Evolutionary conservation across 257 asterid species (phyloP).

Genomic region (Fraxinus cuspidata): DNA sequence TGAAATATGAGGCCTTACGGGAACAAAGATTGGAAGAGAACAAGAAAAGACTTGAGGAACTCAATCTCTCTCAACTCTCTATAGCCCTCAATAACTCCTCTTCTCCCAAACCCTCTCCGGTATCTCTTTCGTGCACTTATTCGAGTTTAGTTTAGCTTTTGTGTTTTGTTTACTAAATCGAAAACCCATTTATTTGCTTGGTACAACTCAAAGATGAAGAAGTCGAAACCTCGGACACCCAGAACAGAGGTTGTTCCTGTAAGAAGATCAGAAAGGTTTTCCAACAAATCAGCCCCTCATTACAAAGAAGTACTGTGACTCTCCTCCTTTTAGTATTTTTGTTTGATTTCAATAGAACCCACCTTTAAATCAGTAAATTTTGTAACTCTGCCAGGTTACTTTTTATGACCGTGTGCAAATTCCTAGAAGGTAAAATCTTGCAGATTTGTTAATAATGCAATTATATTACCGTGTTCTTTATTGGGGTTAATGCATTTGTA

Average conservation of each 20-base stretch:
- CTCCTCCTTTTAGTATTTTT: neutral
- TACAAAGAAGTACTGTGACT: conserved; percentile 59
- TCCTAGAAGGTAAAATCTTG: conserved; percentile 63
- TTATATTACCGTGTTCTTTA: neutral
- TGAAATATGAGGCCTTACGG: conserved; percentile 60
- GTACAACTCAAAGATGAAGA: conserved; percentile 55
- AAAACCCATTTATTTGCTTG: neutral
- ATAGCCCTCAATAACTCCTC: conserved; percentile 58
- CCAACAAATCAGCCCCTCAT: conserved; percentile 56
- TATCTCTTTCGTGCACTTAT: conserved; percentile 22
- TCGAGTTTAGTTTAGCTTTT: neutral
- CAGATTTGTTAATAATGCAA: neutral
- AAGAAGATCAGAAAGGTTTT: conserved; percentile 70
- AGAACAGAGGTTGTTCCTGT: conserved; percentile 77
- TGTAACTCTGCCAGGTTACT: conserved; percentile 46
- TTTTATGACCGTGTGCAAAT: conserved; percentile 57
- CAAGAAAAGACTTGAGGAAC: conserved; percentile 82
- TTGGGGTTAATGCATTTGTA: conserved; percentile 21
- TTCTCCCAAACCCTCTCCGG: conserved; percentile 82
- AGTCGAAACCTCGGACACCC: conserved; percentile 57
- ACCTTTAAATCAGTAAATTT: neutral
- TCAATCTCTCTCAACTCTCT: conserved; percentile 78
- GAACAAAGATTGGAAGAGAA: conserved; percentile 80
- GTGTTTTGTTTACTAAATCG: neutral
- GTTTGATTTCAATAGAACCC: neutral